phyloP scores from a whole-genome alignment of 768 basidiomycete genomes.

The Termitomyces sp. region DNA sequence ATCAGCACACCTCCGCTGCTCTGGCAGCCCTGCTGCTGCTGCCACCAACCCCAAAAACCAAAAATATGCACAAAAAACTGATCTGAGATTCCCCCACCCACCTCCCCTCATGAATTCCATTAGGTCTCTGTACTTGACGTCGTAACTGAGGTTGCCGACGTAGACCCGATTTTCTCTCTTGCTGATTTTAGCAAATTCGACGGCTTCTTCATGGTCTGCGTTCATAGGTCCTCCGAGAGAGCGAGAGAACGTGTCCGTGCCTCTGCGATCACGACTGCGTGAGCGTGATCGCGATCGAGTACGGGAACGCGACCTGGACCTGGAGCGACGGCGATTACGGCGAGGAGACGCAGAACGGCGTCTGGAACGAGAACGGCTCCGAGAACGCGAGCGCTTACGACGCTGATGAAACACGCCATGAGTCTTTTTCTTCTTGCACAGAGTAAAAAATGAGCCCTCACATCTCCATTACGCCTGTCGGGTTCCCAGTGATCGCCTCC shows the following conservation, averaged over 20 bases:
- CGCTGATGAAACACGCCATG: conserved; percentile 38
- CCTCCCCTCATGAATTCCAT: conserved; percentile 99
- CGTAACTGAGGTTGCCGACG: conserved; percentile 98
- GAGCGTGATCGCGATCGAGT: conserved; percentile 56
- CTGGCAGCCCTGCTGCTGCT: conserved; percentile 30
- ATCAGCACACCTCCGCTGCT: conserved; percentile 20
- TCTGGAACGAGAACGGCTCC: conserved; percentile 68
- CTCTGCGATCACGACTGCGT: conserved; percentile 51
- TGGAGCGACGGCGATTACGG: conserved; percentile 63
- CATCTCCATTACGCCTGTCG: conserved; percentile 67
- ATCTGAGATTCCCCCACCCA: conserved; percentile 84
- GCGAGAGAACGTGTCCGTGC: conserved; percentile 66
- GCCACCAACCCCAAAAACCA: conserved; percentile 29
- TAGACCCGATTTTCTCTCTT: conserved; percentile 98
- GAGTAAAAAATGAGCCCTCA: conserved; percentile 32
- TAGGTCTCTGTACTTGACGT: conserved; percentile 97
- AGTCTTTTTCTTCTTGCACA: conserved; percentile 9
- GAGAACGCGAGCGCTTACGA: conserved; percentile 66
- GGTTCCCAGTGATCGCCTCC: conserved; percentile 84
- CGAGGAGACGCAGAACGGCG: conserved; percentile 67
- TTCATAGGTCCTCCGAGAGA: conserved; percentile 90
- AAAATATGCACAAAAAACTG: conserved; percentile 49
- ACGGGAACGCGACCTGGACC: conserved; percentile 47
- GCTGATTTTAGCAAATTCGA: conserved; percentile 93
- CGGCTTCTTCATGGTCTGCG: conserved; percentile 89